These are phyloP conservation scores for Coccinonectria pachysandricola DNA, from an alignment of 2,329 filamentous ascomycete species.

Conservation along the genomic window DNA sequence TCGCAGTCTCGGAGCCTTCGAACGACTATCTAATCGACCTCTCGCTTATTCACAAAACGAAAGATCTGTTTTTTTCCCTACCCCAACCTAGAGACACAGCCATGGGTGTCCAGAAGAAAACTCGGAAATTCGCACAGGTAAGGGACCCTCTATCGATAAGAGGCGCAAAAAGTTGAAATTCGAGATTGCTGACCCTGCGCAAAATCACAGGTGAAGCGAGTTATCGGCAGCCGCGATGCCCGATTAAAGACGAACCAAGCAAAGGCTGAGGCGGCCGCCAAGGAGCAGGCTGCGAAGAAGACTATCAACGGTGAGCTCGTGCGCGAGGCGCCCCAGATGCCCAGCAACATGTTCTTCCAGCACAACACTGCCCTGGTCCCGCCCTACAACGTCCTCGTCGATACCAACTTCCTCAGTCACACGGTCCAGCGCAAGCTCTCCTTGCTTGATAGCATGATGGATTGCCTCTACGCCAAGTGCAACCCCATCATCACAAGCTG, in stretches of 20 bases:
- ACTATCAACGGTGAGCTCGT: slow-evolving; percentile 51
- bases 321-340: slow-evolving; percentile 71
- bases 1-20: neutral
- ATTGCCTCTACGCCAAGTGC: slow-evolving; percentile 85
- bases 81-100: slow-evolving; percentile 2
- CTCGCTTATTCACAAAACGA: too few species aligned
- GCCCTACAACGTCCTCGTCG: slow-evolving; percentile 56
- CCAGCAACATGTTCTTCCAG: slow-evolving; percentile 77
- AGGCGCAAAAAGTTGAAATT: slow-evolving; percentile 12
- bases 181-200: slow-evolving; percentile 6
- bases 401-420: slow-evolving; percentile 86
- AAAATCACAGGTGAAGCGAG: slow-evolving; percentile 60
- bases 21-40: too few species aligned
- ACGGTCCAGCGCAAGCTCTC: slow-evolving; percentile 87
- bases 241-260: slow-evolving; percentile 72
- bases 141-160: slow-evolving; percentile 23
- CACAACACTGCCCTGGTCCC: slow-evolving; percentile 80
- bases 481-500: slow-evolving; percentile 73
- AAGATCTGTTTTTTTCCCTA: neutral
- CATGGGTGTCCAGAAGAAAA: slow-evolving; percentile 87
- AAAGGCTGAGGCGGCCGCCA: slow-evolving; percentile 49
- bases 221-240: slow-evolving; percentile 73
- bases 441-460: slow-evolving; percentile 82
- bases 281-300: slow-evolving; percentile 48
- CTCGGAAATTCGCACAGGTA: slow-evolving; percentile 76